A percentile compares a stretch with the other conserved stretches of the same genome.
Conservation (phyloP, 805 yeast genomes). For the Spathaspora boniae region DNA sequence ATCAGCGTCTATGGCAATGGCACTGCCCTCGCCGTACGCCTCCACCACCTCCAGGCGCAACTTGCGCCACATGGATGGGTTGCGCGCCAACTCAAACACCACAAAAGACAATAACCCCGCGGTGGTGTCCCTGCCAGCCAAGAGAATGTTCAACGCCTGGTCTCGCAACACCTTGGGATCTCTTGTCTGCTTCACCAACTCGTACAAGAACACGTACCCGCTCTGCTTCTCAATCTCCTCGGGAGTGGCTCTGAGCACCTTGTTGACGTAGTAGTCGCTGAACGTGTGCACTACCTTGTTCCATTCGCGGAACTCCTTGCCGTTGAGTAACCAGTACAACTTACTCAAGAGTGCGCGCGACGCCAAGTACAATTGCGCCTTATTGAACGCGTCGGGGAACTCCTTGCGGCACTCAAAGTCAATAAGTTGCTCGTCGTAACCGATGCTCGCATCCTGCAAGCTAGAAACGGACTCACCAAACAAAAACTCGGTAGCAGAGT, state of each 20-base stretch:
- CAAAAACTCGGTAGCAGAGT: slow-evolving; percentile 38
- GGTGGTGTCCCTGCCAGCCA: slow-evolving; percentile 38
- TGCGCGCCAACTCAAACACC: slow-evolving; percentile 29
- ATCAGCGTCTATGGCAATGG: slow-evolving; percentile 22
- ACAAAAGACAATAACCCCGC: slow-evolving; percentile 28
- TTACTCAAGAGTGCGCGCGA: slow-evolving; percentile 30
- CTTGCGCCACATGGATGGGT: slow-evolving; percentile 26
- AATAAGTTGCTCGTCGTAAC: slow-evolving; percentile 13
- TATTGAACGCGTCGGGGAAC: slow-evolving; percentile 30
- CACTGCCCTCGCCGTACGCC: slow-evolving; percentile 23
- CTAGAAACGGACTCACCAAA: slow-evolving; percentile 34
- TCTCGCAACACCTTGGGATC: slow-evolving; percentile 34
- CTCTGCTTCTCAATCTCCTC: slow-evolving; percentile 27
- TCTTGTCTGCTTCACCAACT: slow-evolving; percentile 35
- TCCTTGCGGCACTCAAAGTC: slow-evolving; percentile 20
- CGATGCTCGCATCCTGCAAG: slow-evolving; percentile 22
- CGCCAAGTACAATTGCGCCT: slow-evolving; percentile 29
- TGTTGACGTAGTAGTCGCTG: slow-evolving; percentile 26
- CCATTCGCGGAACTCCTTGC: slow-evolving; percentile 31
- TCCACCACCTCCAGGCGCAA: slow-evolving; percentile 24
- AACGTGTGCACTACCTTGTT: slow-evolving; percentile 29
- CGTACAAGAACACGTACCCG: slow-evolving; percentile 36
- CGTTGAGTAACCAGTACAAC: slow-evolving; percentile 24
- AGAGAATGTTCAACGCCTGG: slow-evolving; percentile 35
- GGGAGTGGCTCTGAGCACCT: slow-evolving; percentile 26